phyloP scores from a whole-genome alignment of 2,329 filamentous ascomycete species.

The Penicillium sp. region DNA sequence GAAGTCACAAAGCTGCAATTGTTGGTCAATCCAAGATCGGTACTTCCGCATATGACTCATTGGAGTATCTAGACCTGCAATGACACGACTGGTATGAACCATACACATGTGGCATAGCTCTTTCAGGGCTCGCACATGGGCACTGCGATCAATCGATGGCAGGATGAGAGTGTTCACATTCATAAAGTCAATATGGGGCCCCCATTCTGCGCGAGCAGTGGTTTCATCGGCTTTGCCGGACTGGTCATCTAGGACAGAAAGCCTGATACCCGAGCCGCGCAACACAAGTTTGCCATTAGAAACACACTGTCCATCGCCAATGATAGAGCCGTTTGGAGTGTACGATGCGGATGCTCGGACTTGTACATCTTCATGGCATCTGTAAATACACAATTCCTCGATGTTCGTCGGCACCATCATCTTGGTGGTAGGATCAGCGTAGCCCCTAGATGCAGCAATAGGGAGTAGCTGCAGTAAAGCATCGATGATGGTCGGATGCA shows the following conservation, averaged over 20 bases:
- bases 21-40: conserved; percentile 10
- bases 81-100: conserved; percentile 8
- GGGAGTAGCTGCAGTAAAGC: conserved; percentile 22
- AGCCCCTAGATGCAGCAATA: conserved; percentile 21
- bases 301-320: conserved; percentile 7
- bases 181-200: conserved; percentile 18
- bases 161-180: conserved; percentile 10
- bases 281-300: conserved; percentile 7
- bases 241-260: conserved; percentile 4
- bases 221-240: background rate
- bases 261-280: conserved; percentile 5
- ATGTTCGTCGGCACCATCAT: conserved; percentile 24
- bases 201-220: conserved; percentile 12
- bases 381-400: conserved; percentile 18
- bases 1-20: conserved; percentile 1
- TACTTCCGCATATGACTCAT: conserved; percentile 12
- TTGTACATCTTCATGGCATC: conserved; percentile 1
- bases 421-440: conserved; percentile 9
- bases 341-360: conserved; percentile 5
- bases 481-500: conserved; percentile 25
- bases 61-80: conserved; percentile 1
- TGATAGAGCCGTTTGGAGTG: conserved; percentile 8
- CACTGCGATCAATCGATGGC: conserved; percentile 7
- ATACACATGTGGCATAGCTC: conserved; percentile 16
- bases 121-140: background rate